Percentiles rank a stretch among this genome's conserved stretches.
These are phyloP conservation scores for Beta lomatogona DNA, from an alignment of 179 eudicot species.

Conservation along the genomic window DNA sequence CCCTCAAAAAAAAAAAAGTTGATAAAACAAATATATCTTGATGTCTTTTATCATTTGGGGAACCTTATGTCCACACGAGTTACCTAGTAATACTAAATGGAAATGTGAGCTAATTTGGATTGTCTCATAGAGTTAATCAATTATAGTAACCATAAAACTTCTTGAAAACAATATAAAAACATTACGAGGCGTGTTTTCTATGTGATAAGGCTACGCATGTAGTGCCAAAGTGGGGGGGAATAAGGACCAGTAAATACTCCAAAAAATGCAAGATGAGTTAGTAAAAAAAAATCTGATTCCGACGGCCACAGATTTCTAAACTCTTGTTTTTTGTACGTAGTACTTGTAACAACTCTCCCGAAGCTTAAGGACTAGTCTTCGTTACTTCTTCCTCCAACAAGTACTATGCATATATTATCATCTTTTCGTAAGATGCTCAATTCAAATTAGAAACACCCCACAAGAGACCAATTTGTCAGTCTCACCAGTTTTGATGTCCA, in stretches of 20 bases:
- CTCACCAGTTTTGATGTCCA: not conserved
- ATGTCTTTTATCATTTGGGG: not conserved
- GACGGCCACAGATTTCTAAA: not conserved
- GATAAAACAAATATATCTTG: not conserved
- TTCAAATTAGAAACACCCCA: too few species aligned
- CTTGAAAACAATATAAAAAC: not conserved
- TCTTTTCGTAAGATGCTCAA: not conserved
- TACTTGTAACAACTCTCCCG: not conserved
- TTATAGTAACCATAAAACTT: not conserved
- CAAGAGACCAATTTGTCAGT: not conserved
- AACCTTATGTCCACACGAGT: not conserved
- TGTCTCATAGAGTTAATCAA: not conserved
- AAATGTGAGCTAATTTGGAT: too few species aligned
- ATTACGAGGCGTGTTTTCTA: not conserved
- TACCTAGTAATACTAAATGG: not conserved
- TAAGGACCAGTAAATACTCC: not conserved
- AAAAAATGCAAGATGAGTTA: not conserved
- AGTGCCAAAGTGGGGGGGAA: not conserved
- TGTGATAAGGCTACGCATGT: not conserved
- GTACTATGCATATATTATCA: not conserved
- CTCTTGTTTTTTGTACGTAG: not conserved
- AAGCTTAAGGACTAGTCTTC: not conserved
- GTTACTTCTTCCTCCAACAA: not conserved
- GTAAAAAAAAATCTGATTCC: not conserved
- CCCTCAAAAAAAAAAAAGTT: too few species aligned